phyloP scores from a whole-genome alignment of 148 eudicot genomes.

The Vaccinium myrtillus region DNA sequence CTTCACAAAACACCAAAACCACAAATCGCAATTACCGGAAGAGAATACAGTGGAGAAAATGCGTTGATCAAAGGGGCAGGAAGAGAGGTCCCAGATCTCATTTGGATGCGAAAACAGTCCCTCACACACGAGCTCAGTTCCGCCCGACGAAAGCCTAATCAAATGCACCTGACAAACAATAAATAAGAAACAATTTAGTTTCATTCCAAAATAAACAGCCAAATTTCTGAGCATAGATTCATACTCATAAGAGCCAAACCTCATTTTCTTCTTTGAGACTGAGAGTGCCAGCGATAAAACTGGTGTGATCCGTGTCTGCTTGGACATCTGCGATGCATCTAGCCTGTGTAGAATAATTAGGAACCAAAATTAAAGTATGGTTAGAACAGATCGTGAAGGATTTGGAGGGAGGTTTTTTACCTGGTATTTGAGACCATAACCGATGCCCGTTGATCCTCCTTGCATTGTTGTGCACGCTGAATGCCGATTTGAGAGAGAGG shows the following conservation, averaged over 20 bases:
- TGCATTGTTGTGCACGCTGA: constrained; percentile 43
- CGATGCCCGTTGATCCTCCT: constrained; percentile 84
- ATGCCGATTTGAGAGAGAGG: not conserved
- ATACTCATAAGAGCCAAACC: constrained; percentile 31
- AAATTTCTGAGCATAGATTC: not conserved
- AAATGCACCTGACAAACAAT: constrained; percentile 65
- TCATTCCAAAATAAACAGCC: constrained; percentile 11
- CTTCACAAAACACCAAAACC: not conserved
- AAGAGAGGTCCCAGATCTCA: constrained; percentile 97
- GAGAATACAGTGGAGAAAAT: constrained; percentile 89
- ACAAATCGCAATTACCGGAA: constrained; percentile 44
- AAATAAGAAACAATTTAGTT: not conserved
- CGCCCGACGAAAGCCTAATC: constrained; percentile 77
- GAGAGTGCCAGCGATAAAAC: constrained; percentile 92
- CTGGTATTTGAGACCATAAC: constrained; percentile 96
- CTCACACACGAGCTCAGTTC: constrained; percentile 90
- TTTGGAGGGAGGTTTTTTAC: constrained; percentile 24
- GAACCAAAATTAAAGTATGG: constrained; percentile 23
- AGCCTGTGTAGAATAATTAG: constrained; percentile 43
- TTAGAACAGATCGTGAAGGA: not conserved
- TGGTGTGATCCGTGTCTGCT: constrained; percentile 98
- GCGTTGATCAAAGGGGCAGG: constrained; percentile 96
- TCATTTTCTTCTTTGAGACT: constrained; percentile 97
- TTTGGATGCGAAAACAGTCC: constrained; percentile 93
- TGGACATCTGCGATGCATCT: constrained; percentile 95